Base-by-base conservation (phyloP, 2,329 filamentous ascomycete genomes). In the Stagonosporopsis tanaceti region DNA sequence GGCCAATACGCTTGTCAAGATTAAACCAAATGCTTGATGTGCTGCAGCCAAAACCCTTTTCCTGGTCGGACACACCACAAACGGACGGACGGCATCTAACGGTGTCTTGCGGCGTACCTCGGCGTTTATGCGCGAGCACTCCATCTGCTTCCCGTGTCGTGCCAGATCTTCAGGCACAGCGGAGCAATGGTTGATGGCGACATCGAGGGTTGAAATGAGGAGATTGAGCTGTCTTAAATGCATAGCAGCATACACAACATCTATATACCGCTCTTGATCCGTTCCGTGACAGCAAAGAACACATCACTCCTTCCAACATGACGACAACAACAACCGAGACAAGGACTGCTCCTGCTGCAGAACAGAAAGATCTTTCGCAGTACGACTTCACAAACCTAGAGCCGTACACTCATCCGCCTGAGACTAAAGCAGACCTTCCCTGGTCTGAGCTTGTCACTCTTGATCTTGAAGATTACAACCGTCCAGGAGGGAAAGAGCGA, bases 371-470 rank as follows among this genome's bases (percentile, higher is more conserved):
- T 24, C 47, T 62, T 11, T 63, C 64, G 7, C 47, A 65, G 52
- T 71, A 82, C 25, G 73, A 77, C 42, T 72, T 66, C 32, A 39
- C 54, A 12, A 70, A 71, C 20, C 57, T 71, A 61, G 53, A 72
- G 46, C 66, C 69, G 45, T 82, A 82, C 52, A 71, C 75, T 2
- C 80, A 82, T 46, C 78, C 80, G 25, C 80, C 80, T 1, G 80
- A 80, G 62, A 82, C 80, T 2, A 80, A 80, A 47, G 79, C 77
- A 52, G 64, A 80, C 24, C 67, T 80, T 40, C 76, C 77, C 27
- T 87, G 84, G 82, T 81, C 84, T 1, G 84, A 87, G 54, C 78
- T 87, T 1, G 78, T 84, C 4, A 87, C 83, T 1, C 78, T 88
- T 11, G 85, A 87, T 57, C 77, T 87, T 0, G 79, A 80, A 32